These are phyloP conservation scores for Aspergillus quadrilineatus DNA, from an alignment of 2,329 filamentous ascomycete genomes.

Conservation along the genomic window DNA sequence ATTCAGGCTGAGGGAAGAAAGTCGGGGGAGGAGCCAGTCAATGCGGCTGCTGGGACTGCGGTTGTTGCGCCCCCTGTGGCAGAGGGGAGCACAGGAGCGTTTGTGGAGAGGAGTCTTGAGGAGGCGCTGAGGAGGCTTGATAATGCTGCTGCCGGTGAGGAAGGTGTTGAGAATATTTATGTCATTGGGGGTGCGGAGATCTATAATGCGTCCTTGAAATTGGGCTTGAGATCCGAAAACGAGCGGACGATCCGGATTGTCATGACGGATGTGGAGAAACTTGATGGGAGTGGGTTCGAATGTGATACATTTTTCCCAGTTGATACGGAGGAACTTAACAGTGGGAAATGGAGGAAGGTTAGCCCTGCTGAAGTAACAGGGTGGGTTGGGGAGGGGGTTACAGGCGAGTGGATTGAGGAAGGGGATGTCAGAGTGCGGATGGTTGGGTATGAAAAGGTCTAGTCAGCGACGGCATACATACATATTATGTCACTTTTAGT, in stretches of 20 bases:
- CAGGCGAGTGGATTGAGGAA: constrained; percentile 47
- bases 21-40: background rate
- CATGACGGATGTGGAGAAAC: constrained; percentile 42
- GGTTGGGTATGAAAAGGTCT: constrained; percentile 43
- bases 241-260: constrained; percentile 34
- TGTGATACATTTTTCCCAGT: constrained; percentile 52
- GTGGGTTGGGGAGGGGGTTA: constrained; percentile 46
- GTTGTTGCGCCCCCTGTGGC: constrained; percentile 5
- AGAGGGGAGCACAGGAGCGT: constrained; percentile 30
- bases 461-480: background rate
- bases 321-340: constrained; percentile 31
- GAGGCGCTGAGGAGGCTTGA: constrained; percentile 52
- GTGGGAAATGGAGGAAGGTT: constrained; percentile 35
- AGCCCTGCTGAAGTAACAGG: constrained; percentile 35
- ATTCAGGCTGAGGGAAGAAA: constrained; percentile 9
- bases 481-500: background rate
- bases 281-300: constrained; percentile 37
- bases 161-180: constrained; percentile 63
- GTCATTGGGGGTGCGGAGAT: constrained; percentile 89
- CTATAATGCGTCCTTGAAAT: constrained; percentile 67
- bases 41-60: constrained; percentile 6
- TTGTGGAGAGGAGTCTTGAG: constrained; percentile 61
- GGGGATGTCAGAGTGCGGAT: constrained; percentile 52
- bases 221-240: constrained; percentile 8
- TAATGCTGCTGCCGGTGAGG: constrained; percentile 20